Percentiles rank a stretch among this genome's conserved stretches.
Evolutionary conservation across 2,329 filamentous ascomycete genomes (phyloP).

Genomic region (Westerdykella aurantiaca): DNA sequence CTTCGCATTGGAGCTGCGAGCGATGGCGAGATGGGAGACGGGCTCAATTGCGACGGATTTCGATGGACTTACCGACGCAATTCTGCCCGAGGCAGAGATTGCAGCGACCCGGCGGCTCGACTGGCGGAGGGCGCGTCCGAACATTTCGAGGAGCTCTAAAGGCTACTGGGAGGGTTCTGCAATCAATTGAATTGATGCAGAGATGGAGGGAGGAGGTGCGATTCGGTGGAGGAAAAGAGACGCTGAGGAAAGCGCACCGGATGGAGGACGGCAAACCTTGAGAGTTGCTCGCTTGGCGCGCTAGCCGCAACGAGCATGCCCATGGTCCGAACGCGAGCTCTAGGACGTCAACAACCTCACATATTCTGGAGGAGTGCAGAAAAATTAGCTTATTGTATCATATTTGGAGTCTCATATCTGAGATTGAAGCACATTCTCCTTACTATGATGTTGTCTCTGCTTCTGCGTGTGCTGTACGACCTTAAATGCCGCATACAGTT

Average conservation of each 20-base stretch:
- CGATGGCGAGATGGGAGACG: conserved; percentile 32
- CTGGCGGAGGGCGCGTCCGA: conserved; percentile 97
- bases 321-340: not conserved
- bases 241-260: conserved; percentile 22
- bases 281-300: conserved; percentile 15
- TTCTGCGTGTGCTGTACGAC: no score
- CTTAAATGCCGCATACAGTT: no score
- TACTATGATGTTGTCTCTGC: no score
- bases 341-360: no score
- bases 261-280: conserved; percentile 5
- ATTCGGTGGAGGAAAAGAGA: conserved; percentile 29
- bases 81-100: conserved; percentile 85
- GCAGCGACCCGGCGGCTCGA: conserved; percentile 91
- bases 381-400: no score
- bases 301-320: not conserved
- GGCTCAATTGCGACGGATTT: conserved; percentile 38
- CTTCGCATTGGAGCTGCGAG: conserved; percentile 24
- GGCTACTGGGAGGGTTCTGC: conserved; percentile 38
- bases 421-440: no score
- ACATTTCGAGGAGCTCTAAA: conserved; percentile 62
- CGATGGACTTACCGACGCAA: conserved; percentile 81
- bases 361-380: no score
- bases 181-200: conserved; percentile 43
- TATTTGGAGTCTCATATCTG: no score
- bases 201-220: conserved; percentile 32